Percentiles rank a stretch among this genome's conserved stretches.
Evolutionary conservation across 2,329 filamentous ascomycete genomes (phyloP).

Genomic region (Samsoniella hepiali): DNA sequence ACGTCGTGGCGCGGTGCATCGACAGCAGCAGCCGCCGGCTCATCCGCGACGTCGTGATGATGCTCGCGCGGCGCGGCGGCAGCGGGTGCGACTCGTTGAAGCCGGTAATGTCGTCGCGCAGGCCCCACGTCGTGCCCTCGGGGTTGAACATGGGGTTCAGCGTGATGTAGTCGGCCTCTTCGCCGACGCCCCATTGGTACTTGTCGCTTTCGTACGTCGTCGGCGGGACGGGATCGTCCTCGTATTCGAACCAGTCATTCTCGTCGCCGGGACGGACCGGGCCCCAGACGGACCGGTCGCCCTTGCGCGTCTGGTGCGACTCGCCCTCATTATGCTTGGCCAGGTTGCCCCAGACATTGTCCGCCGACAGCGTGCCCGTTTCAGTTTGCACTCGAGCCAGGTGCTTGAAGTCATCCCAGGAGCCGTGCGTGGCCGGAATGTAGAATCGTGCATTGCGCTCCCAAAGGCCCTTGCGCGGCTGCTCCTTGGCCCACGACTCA

Average conservation of each 20-base stretch:
- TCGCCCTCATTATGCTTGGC: slow-evolving; percentile 41
- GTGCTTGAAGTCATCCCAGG: slow-evolving; percentile 72
- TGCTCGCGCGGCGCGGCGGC: slow-evolving; percentile 73
- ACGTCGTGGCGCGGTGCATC: slow-evolving; percentile 88
- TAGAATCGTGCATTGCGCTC: slow-evolving; percentile 78
- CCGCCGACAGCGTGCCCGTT: slow-evolving; percentile 60
- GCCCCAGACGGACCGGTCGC: slow-evolving; percentile 75
- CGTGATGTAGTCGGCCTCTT: slow-evolving; percentile 88
- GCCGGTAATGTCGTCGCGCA: slow-evolving; percentile 78
- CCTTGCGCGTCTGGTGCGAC: slow-evolving; percentile 35
- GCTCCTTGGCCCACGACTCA: slow-evolving; percentile 64
- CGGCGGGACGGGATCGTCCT: slow-evolving; percentile 71
- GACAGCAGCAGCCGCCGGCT: slow-evolving; percentile 73
- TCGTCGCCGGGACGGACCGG: slow-evolving; percentile 66
- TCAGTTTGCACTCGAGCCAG: slow-evolving; percentile 75
- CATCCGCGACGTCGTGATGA: slow-evolving; percentile 84
- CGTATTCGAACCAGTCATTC: slow-evolving; percentile 68
- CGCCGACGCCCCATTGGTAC: slow-evolving; percentile 82
- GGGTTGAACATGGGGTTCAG: slow-evolving; percentile 91
- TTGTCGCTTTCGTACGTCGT: slow-evolving; percentile 71
- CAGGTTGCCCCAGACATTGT: slow-evolving; percentile 63
- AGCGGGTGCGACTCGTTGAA: slow-evolving; percentile 63
- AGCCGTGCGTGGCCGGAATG: slow-evolving; percentile 69
- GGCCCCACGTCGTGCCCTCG: slow-evolving; percentile 78
- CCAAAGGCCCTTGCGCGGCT: slow-evolving; percentile 79